Evolutionary conservation across 2,329 filamentous ascomycete genomes (phyloP).

Genomic region (Aspergillus versicolor): DNA sequence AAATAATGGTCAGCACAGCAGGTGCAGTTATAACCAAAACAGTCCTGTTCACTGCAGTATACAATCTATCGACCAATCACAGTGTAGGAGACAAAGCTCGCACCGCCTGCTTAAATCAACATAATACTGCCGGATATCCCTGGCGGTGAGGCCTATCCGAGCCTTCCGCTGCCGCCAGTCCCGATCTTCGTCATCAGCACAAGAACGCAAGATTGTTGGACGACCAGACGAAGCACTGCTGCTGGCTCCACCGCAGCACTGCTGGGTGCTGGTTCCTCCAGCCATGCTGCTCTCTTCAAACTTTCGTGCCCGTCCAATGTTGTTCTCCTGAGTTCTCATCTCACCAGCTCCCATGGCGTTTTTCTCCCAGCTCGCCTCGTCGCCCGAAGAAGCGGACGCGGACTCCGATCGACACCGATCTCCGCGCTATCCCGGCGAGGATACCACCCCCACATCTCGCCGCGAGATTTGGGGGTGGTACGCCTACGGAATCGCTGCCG

Average conservation of each 20-base stretch:
- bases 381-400: constrained; percentile 15
- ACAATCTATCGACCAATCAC: constrained; percentile 6
- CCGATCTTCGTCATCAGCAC: constrained; percentile 3
- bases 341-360: constrained; percentile 4
- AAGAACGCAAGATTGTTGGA: constrained; percentile 4
- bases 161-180: background rate
- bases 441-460: constrained; percentile 75
- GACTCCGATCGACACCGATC: constrained; percentile 27
- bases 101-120: background rate
- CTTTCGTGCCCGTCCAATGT: background rate
- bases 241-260: constrained; percentile 3
- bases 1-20: too few species aligned
- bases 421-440: constrained; percentile 72
- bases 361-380: constrained; percentile 16
- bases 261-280: background rate
- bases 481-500: constrained; percentile 88
- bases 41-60: background rate
- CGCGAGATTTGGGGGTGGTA: constrained; percentile 90
- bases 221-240: background rate
- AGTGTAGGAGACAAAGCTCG: background rate
- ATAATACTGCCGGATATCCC: background rate
- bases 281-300: constrained; percentile 14
- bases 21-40: background rate
- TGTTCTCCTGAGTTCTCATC: background rate
- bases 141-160: constrained; percentile 9